A percentile compares a stretch with the other conserved stretches of the same genome.
Conservation (phyloP, 2,329 filamentous ascomycete species). For the Pseudofabraea citricarpa region DNA sequence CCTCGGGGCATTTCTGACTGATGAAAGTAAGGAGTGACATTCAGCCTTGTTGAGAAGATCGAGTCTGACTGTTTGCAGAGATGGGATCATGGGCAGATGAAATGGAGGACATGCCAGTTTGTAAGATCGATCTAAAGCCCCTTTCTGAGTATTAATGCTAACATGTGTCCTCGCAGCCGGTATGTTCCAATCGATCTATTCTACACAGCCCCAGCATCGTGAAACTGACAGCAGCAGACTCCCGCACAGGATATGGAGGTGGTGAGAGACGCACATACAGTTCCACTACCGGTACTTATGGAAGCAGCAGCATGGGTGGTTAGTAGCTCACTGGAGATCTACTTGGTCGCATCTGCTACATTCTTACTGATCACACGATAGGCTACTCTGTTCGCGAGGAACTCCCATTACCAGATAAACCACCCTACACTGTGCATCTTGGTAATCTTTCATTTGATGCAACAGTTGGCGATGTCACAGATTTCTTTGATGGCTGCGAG, state of each 20-base stretch:
- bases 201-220: constrained; percentile 1
- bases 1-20: constrained; percentile 90
- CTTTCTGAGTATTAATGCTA: constrained; percentile 14
- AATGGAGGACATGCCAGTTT: constrained; percentile 68
- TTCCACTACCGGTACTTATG: constrained; percentile 26
- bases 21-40: constrained; percentile 66
- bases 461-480: constrained; percentile 73
- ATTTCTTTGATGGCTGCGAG: constrained; percentile 81
- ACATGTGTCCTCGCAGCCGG: constrained; percentile 23
- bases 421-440: constrained; percentile 91
- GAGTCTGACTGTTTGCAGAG: constrained; percentile 41
- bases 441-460: constrained; percentile 97
- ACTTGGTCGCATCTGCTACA: constrained; percentile 2
- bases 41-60: constrained; percentile 33
- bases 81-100: constrained; percentile 98
- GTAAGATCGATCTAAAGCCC: constrained; percentile 19
- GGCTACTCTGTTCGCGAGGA: constrained; percentile 66
- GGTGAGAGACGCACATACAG: constrained; percentile 27
- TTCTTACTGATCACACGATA: constrained; percentile 24
- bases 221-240: constrained; percentile 22
- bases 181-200: constrained; percentile 17
- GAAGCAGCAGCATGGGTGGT: constrained; percentile 24
- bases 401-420: constrained; percentile 82
- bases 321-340: constrained; percentile 6
- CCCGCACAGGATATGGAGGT: constrained; percentile 27